Conservation (phyloP, 225 moss, liverwort and hornwort species). For the Physcomitrellopsis africana region DNA sequence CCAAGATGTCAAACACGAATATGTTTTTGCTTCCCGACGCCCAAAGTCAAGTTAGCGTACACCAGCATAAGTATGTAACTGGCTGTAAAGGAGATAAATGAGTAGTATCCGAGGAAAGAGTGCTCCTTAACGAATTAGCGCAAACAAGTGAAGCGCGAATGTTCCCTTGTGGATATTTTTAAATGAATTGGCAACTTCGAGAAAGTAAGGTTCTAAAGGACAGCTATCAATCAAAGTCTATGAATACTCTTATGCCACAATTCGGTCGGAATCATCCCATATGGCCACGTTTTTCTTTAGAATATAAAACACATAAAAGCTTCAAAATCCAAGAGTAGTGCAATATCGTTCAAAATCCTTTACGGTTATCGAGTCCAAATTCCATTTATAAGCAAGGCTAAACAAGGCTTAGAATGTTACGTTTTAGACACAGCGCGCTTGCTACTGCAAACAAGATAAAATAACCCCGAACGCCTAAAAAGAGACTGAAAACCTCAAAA, state of each 20-base stretch:
- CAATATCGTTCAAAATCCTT: neutral
- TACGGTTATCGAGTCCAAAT: neutral
- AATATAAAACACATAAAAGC: neutral
- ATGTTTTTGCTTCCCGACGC: slow-evolving; percentile 7
- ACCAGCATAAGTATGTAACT: slow-evolving; percentile 9
- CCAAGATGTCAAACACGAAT: neutral
- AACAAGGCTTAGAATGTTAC: neutral
- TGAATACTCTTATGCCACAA: neutral
- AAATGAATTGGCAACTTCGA: neutral
- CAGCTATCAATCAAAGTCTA: slow-evolving; percentile 4
- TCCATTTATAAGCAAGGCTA: neutral
- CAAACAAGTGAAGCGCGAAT: neutral
- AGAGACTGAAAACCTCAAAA: neutral
- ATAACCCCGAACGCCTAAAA: slow-evolving; percentile 1
- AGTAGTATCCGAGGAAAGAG: neutral
- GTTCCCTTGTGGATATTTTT: neutral
- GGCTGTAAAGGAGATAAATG: slow-evolving; percentile 13
- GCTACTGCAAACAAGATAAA: neutral
- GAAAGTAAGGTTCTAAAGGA: neutral
- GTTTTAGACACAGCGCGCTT: neutral
- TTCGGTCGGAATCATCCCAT: neutral
- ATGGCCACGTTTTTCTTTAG: neutral
- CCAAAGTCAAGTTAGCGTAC: slow-evolving; percentile 1
- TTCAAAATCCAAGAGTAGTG: neutral
- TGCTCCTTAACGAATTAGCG: neutral